Conservation (phyloP, 2,329 filamentous ascomycete genomes). For the Hypoxylon sp. region DNA sequence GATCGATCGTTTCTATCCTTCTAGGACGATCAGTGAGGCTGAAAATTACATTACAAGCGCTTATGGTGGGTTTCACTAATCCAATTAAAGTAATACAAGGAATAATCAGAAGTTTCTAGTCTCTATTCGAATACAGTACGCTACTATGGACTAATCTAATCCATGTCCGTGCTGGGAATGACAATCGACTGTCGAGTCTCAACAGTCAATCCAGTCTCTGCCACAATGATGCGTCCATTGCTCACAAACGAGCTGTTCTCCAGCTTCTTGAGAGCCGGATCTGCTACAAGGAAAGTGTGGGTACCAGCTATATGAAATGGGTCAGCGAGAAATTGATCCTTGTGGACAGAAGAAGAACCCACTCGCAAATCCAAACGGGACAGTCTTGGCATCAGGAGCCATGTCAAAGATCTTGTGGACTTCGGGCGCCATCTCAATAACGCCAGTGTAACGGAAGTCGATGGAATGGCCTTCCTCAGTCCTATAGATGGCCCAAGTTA, state of each 20-base stretch:
- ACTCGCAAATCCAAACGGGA: constrained; percentile 23
- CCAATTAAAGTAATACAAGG: not conserved
- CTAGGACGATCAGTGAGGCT: not conserved
- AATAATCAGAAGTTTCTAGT: not conserved
- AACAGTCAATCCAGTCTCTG: constrained; percentile 21
- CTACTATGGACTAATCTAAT: not conserved
- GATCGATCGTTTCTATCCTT: not conserved
- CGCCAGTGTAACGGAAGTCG: constrained; percentile 25
- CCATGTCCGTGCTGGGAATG: not conserved
- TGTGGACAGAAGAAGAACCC: not conserved
- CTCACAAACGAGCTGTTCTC: constrained; percentile 28
- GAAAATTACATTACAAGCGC: not conserved
- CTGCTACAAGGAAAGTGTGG: constrained; percentile 17
- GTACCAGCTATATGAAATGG: constrained; percentile 15
- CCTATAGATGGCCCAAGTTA: constrained; percentile 1
- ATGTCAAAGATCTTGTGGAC: constrained; percentile 22
- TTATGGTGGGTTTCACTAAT: not conserved
- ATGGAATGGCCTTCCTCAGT: constrained; percentile 32
- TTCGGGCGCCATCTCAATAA: constrained; percentile 14
- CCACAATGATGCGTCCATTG: constrained; percentile 23
- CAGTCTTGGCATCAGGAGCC: constrained; percentile 27
- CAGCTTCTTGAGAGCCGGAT: constrained; percentile 26
- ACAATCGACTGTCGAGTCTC: constrained; percentile 27
- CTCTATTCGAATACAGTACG: not conserved
- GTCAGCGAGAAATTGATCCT: not conserved